Percentiles rank a stretch among this genome's conserved stretches.
Conservation (phyloP, 108 stramenopile species). For the Halocafeteria seosinensis region DNA sequence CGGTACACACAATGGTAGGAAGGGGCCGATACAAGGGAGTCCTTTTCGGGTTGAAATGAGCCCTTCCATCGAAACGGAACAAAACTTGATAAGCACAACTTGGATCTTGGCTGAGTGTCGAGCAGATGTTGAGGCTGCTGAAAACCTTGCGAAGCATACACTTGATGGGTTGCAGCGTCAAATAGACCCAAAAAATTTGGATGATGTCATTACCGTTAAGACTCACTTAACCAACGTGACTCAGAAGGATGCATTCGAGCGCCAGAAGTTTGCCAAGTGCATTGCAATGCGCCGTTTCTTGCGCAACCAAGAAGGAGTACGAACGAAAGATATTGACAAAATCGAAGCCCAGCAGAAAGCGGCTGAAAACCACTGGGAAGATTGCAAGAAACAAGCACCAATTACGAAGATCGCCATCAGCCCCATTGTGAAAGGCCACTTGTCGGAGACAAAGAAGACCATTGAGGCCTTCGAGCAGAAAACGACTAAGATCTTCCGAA, state of each 20-base stretch:
- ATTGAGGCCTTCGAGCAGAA: constrained; percentile 37
- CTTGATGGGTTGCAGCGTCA: neutral
- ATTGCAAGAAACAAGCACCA: constrained; percentile 29
- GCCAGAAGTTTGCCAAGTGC: constrained; percentile 17
- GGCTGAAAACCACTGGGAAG: constrained; percentile 29
- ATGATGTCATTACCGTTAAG: constrained; percentile 19
- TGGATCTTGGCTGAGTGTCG: constrained; percentile 39
- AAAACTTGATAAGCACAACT: neutral
- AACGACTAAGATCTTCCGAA: constrained; percentile 26
- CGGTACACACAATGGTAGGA: constrained; percentile 46
- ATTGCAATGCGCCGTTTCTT: constrained; percentile 29
- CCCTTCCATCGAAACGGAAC: neutral
- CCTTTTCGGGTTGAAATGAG: constrained; percentile 21
- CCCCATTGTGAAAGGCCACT: constrained; percentile 41
- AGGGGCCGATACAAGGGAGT: constrained; percentile 40
- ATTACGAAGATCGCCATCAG: constrained; percentile 28
- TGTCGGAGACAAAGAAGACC: constrained; percentile 37
- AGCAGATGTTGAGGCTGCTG: constrained; percentile 6
- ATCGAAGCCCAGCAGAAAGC: constrained; percentile 31
- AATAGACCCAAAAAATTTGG: constrained; percentile 6
- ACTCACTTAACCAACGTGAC: neutral
- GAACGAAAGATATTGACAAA: constrained; percentile 20
- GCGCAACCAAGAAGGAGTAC: constrained; percentile 15
- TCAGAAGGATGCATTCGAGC: neutral
- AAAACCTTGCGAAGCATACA: constrained; percentile 12